phyloP scores from a whole-genome alignment of 2,329 filamentous ascomycete genomes.

The Alternaria arborescens region DNA sequence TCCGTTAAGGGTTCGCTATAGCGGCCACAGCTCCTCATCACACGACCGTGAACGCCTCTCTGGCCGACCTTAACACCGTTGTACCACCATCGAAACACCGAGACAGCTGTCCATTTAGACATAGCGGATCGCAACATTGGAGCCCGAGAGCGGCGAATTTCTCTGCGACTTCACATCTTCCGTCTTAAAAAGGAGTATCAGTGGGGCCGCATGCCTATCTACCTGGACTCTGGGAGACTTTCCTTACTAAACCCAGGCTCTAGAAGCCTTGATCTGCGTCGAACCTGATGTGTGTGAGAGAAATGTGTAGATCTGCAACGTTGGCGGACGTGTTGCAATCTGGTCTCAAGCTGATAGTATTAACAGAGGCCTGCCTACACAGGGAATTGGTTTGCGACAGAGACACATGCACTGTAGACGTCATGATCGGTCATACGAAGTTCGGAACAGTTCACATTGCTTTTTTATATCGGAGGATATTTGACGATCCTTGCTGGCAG shows the following conservation, averaged over 20 bases:
- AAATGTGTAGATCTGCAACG: neutral
- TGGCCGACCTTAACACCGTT: conserved; percentile 1
- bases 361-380: neutral
- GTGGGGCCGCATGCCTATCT: neutral
- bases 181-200: conserved; percentile 2
- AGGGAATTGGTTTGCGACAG: neutral
- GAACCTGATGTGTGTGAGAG: neutral
- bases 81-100: conserved; percentile 2
- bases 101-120: neutral
- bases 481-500: neutral
- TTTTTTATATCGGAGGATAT: neutral
- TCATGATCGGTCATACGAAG: neutral
- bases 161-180: neutral
- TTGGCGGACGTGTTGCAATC: neutral
- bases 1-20: neutral
- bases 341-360: neutral
- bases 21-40: neutral
- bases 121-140: neutral
- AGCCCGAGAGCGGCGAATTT: neutral
- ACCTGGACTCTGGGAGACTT: neutral
- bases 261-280: conserved; percentile 1
- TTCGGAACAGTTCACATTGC: neutral
- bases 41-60: conserved; percentile 2
- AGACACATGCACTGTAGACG: neutral
- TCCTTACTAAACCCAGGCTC: neutral